Evolutionary conservation across 345 rosid genomes (phyloP).

Genomic region (Melastoma malabathricum): DNA sequence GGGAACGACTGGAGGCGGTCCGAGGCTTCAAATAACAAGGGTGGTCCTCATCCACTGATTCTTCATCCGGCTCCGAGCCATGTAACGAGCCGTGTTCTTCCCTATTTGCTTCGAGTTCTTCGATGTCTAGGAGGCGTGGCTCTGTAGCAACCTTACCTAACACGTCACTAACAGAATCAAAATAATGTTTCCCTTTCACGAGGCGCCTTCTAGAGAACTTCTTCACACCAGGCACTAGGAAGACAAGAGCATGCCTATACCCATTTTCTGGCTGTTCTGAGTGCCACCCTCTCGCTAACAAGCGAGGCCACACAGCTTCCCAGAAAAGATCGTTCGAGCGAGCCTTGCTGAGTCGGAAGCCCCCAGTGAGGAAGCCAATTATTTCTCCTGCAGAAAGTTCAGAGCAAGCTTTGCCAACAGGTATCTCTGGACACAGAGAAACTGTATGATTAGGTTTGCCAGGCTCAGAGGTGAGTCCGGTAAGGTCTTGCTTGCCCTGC

Average conservation of each 20-base stretch:
- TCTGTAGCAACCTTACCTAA: slow-evolving; percentile 33
- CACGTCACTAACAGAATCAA: slow-evolving; percentile 54
- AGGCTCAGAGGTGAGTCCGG: slow-evolving; percentile 40
- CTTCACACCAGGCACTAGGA: slow-evolving; percentile 55
- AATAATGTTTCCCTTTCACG: slow-evolving; percentile 64
- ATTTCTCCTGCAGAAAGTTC: slow-evolving; percentile 43
- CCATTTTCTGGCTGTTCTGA: slow-evolving; percentile 61
- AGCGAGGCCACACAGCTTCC: slow-evolving; percentile 96
- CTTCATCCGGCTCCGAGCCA: slow-evolving; percentile 16
- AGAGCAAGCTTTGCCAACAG: slow-evolving; percentile 46
- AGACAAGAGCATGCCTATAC: slow-evolving; percentile 44
- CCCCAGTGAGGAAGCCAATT: slow-evolving; percentile 49
- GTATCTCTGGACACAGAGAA: slow-evolving; percentile 36
- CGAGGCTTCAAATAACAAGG: slow-evolving; percentile 39
- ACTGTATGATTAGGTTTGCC: slow-evolving; percentile 28
- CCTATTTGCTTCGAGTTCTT: slow-evolving; percentile 9
- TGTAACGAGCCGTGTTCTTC: slow-evolving; percentile 11
- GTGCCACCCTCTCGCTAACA: slow-evolving; percentile 85
- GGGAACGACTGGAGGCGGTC: slow-evolving; percentile 5
- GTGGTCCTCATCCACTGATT: slow-evolving; percentile 19
- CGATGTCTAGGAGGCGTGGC: slow-evolving; percentile 42
- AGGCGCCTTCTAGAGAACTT: slow-evolving; percentile 64
- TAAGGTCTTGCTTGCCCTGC: slow-evolving; percentile 50
- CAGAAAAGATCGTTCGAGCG: slow-evolving; percentile 70
- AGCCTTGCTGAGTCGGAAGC: slow-evolving; percentile 65